Evolutionary conservation across 2,329 filamentous ascomycete genomes (phyloP).

Genomic region (Alternaria solani): DNA sequence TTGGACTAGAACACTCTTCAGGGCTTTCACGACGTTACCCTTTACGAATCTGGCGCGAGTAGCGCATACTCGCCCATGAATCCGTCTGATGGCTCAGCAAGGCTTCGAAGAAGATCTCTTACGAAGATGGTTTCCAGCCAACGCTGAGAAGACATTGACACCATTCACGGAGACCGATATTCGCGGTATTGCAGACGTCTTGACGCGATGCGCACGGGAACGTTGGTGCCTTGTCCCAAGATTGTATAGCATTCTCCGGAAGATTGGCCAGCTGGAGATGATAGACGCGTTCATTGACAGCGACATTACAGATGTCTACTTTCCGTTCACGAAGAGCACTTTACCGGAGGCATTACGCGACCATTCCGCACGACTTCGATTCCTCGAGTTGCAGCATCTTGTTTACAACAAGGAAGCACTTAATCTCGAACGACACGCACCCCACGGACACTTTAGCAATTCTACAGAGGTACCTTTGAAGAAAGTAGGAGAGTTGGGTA

Average conservation of each 20-base stretch:
- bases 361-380: constrained; percentile 6
- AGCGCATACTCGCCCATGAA: no score
- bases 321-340: constrained; percentile 8
- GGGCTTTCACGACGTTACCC: no score
- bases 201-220: constrained; percentile 10
- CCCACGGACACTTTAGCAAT: constrained; percentile 20
- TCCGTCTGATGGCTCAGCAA: not conserved
- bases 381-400: constrained; percentile 22
- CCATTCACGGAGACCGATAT: constrained; percentile 18
- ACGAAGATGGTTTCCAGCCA: not conserved
- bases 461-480: constrained; percentile 18
- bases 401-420: constrained; percentile 20
- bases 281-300: constrained; percentile 22
- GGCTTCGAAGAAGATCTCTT: not conserved
- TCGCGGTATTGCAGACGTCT: constrained; percentile 16
- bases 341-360: not conserved
- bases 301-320: constrained; percentile 14
- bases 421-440: constrained; percentile 13
- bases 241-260: constrained; percentile 23
- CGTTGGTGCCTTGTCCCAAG: constrained; percentile 25
- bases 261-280: constrained; percentile 16
- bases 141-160: not conserved
- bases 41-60: no score
- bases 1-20: no score
- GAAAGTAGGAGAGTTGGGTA: constrained; percentile 24